Conservation (phyloP, 306 rosid genomes). For the Dryas octopetala region DNA sequence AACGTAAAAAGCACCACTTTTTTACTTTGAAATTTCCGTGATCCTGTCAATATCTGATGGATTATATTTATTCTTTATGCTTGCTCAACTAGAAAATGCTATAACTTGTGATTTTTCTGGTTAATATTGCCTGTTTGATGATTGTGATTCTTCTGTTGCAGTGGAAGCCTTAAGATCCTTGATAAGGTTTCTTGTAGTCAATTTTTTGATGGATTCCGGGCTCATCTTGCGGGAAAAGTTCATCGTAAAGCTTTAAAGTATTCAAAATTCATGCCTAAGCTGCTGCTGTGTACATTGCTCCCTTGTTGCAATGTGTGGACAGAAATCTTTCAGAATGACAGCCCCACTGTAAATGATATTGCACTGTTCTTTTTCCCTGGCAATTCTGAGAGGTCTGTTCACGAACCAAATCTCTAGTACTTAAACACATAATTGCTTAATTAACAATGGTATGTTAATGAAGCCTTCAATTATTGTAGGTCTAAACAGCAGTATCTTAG, state of each 20-base stretch:
- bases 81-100: not conserved
- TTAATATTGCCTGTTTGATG: not conserved
- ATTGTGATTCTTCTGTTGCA: not conserved
- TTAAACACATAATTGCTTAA: not conserved
- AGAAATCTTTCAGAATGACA: not conserved
- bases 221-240: slow-evolving; percentile 3
- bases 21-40: not conserved
- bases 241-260: not conserved
- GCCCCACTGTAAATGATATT: not conserved
- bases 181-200: not conserved
- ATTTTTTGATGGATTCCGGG: slow-evolving; percentile 11
- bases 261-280: slow-evolving; percentile 12
- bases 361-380: slow-evolving; percentile 5
- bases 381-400: slow-evolving; percentile 11
- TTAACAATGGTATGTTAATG: not conserved
- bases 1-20: not conserved
- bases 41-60: not conserved
- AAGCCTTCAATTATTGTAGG: slow-evolving; percentile 4
- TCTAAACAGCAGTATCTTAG: slow-evolving; percentile 16
- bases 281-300: not conserved
- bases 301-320: not conserved
- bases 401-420: not conserved
- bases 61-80: too few relatives aligned
- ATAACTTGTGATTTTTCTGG: not conserved
- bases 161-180: slow-evolving; percentile 17